Evolutionary conservation across 768 basidiomycete genomes (phyloP).

Genomic region (Tylopilus subfusipes): DNA sequence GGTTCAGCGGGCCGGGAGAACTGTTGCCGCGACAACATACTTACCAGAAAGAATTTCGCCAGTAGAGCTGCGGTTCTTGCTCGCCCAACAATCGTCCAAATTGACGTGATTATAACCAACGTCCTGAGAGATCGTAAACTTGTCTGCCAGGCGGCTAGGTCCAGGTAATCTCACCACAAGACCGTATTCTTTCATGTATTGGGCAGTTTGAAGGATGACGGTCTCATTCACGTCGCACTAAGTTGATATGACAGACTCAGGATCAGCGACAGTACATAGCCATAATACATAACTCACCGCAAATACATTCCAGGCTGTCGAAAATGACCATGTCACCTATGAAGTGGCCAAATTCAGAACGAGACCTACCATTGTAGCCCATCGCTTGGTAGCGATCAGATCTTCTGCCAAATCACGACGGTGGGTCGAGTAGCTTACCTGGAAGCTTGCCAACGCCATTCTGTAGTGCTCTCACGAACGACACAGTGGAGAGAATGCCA

Average conservation of each 20-base stretch:
- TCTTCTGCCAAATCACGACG: neutral
- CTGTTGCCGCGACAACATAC: slow-evolving; percentile 5
- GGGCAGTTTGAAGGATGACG: slow-evolving; percentile 47
- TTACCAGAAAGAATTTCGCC: slow-evolving; percentile 56
- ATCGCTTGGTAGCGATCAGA: slow-evolving; percentile 24
- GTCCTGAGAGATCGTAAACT: slow-evolving; percentile 35
- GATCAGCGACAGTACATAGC: neutral
- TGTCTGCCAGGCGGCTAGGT: neutral
- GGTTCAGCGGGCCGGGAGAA: neutral
- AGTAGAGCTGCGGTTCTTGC: slow-evolving; percentile 45
- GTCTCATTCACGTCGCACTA: slow-evolving; percentile 59
- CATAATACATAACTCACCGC: slow-evolving; percentile 38
- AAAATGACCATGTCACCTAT: slow-evolving; percentile 1
- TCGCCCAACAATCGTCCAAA: slow-evolving; percentile 63
- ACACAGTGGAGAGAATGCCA: slow-evolving; percentile 13
- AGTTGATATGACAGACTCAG: neutral
- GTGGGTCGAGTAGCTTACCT: slow-evolving; percentile 14
- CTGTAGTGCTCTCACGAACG: slow-evolving; percentile 16
- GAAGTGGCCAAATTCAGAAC: neutral
- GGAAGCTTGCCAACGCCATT: slow-evolving; percentile 33
- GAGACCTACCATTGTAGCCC: slow-evolving; percentile 30
- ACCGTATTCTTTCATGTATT: slow-evolving; percentile 50
- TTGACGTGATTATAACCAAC: slow-evolving; percentile 58
- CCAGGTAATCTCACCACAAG: slow-evolving; percentile 36
- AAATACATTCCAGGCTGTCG: slow-evolving; percentile 63